Percentiles rank a stretch among this genome's conserved stretches.
phyloP scores from a whole-genome alignment of 345 rosid genomes.

The Bruguiera sexangula region DNA sequence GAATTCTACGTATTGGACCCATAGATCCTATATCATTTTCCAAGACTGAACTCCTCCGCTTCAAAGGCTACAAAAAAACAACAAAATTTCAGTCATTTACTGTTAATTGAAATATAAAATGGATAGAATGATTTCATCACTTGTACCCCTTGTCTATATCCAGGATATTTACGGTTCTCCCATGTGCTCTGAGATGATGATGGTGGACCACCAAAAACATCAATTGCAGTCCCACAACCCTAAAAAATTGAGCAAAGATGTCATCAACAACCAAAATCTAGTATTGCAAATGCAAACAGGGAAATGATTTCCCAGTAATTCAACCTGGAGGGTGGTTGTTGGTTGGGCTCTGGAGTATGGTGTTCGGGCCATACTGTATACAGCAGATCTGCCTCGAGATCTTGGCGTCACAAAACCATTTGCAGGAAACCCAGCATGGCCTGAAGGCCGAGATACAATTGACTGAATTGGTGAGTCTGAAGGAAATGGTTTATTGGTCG shows the following conservation, averaged over 20 bases:
- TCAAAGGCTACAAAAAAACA: conserved; percentile 49
- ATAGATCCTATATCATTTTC: conserved; percentile 73
- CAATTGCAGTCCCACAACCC: conserved; percentile 36
- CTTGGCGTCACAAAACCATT: conserved; percentile 80
- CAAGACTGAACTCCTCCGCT: conserved; percentile 73
- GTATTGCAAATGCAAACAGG: background rate
- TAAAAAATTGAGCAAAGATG: conserved; percentile 23
- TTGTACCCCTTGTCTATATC: conserved; percentile 53
- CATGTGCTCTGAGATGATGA: conserved; percentile 37
- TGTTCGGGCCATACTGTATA: conserved; percentile 86
- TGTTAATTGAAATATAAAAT: background rate
- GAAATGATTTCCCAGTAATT: conserved; percentile 1
- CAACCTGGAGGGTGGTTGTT: conserved; percentile 51
- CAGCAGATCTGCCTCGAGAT: conserved; percentile 77
- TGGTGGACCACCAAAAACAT: conserved; percentile 36
- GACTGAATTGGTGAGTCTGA: conserved; percentile 50
- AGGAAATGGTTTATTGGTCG: conserved; percentile 34
- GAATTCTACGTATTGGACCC: conserved; percentile 86
- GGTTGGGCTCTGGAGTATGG: conserved; percentile 72
- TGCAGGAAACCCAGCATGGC: conserved; percentile 38
- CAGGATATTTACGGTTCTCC: conserved; percentile 42
- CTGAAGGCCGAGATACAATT: conserved; percentile 48
- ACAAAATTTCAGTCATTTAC: background rate
- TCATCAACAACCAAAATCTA: background rate
- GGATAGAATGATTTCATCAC: background rate